Conservation (phyloP, 305 asterid genomes). For the Fraxinus ornus region DNA sequence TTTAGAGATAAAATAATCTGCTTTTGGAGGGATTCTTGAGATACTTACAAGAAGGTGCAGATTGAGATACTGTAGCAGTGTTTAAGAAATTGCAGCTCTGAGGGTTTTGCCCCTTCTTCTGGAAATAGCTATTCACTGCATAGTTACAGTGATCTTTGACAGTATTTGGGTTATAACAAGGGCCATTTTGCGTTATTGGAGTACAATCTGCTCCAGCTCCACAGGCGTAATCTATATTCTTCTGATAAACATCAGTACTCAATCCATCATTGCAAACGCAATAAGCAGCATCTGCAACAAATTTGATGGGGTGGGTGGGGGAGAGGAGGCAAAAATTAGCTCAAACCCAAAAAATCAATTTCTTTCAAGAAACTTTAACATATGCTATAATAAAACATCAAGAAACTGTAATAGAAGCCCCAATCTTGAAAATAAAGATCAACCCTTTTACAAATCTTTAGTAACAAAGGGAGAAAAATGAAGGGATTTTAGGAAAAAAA, state of each 20-base stretch:
- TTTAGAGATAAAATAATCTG: background rate
- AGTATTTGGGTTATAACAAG: slow-evolving; percentile 74
- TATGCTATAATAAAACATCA: background rate
- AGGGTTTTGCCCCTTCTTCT: slow-evolving; percentile 42
- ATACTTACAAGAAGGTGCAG: slow-evolving; percentile 45
- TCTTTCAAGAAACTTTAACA: background rate
- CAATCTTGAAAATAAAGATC: background rate
- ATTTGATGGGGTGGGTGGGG: background rate
- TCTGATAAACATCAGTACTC: slow-evolving; percentile 50
- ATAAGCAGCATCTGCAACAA: slow-evolving; percentile 57
- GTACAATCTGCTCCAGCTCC: slow-evolving; percentile 75
- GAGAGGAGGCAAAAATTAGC: background rate
- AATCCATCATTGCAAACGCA: slow-evolving; percentile 61
- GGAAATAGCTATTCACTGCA: slow-evolving; percentile 84
- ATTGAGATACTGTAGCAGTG: slow-evolving; percentile 42
- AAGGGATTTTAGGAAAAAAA: background rate
- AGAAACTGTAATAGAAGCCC: background rate
- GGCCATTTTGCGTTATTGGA: slow-evolving; percentile 50
- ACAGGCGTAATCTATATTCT: slow-evolving; percentile 72
- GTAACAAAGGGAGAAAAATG: background rate
- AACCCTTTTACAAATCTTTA: background rate
- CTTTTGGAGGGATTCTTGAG: slow-evolving; percentile 7
- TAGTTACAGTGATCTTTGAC: slow-evolving; percentile 72
- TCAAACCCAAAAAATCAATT: background rate
- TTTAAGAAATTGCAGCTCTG: slow-evolving; percentile 66